A percentile compares a stretch with the other conserved stretches of the same genome.
These are phyloP conservation scores for Sclerotinia borealis DNA, from an alignment of 2,329 filamentous ascomycete genomes.

Conservation along the genomic window DNA sequence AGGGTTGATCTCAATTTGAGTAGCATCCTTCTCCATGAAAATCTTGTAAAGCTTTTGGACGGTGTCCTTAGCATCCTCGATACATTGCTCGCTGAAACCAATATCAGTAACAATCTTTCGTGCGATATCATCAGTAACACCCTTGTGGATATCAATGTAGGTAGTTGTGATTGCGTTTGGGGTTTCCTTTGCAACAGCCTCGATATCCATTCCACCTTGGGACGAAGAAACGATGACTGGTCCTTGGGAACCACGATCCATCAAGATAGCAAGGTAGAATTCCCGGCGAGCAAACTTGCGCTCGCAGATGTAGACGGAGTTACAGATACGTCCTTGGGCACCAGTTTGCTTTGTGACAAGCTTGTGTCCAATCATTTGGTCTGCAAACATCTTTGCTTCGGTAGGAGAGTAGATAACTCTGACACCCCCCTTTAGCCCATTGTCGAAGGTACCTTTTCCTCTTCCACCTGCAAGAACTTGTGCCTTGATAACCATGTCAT, in stretches of 20 bases:
- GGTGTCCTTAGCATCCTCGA: constrained; percentile 89
- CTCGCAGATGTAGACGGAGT: constrained; percentile 97
- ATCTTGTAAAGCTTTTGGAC: constrained; percentile 99
- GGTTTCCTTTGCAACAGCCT: constrained; percentile 95
- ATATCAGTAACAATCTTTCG: constrained; percentile 83
- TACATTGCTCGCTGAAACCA: constrained; percentile 95
- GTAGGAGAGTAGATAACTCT: constrained; percentile 98
- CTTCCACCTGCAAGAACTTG: constrained; percentile 96
- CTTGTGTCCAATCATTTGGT: constrained; percentile 99
- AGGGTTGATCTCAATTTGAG: constrained; percentile 99
- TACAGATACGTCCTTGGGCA: constrained; percentile 87
- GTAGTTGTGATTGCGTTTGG: constrained; percentile 94
- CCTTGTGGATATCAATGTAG: constrained; percentile 85
- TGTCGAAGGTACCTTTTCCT: constrained; percentile 97
- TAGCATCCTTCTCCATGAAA: constrained; percentile 97
- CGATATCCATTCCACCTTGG: constrained; percentile 99
- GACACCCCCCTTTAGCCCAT: constrained; percentile 97
- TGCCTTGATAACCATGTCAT: constrained; percentile 99
- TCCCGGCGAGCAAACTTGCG: constrained; percentile 98
- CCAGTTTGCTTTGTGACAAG: constrained; percentile 99
- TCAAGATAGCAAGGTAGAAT: constrained; percentile 97
- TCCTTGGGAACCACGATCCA: constrained; percentile 87
- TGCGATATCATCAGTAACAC: constrained; percentile 94
- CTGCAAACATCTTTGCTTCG: constrained; percentile 92
- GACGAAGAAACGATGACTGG: constrained; percentile 97